These are phyloP conservation scores for Neofusicoccum umdonicola DNA, from an alignment of 2,329 filamentous ascomycete genomes.

Conservation along the genomic window DNA sequence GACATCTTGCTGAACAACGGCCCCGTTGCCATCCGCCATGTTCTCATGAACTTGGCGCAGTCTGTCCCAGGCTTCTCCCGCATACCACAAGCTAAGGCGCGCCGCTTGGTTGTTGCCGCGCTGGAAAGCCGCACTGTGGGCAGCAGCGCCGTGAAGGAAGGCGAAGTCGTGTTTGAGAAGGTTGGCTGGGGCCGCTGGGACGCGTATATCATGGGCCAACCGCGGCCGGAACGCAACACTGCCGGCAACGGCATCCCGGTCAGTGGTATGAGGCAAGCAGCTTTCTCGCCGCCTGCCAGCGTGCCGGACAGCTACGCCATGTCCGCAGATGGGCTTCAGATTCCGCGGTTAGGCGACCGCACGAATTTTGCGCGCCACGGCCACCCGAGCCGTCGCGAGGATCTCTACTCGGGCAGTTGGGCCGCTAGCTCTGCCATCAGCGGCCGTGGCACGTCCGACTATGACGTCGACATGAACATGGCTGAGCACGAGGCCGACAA, in stretches of 20 bases:
- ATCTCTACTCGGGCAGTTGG: slow-evolving; percentile 56
- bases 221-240: slow-evolving; percentile 40
- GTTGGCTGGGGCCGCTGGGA: slow-evolving; percentile 98
- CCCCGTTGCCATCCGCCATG: slow-evolving; percentile 87
- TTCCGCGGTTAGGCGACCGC: slow-evolving; percentile 37
- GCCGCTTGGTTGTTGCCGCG: slow-evolving; percentile 87
- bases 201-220: slow-evolving; percentile 70
- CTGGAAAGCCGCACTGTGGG: slow-evolving; percentile 66
- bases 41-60: slow-evolving; percentile 91
- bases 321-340: slow-evolving; percentile 45
- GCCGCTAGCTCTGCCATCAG: slow-evolving; percentile 71
- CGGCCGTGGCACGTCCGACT: slow-evolving; percentile 63
- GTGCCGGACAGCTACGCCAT: slow-evolving; percentile 45
- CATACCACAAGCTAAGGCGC: slow-evolving; percentile 84
- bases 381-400: slow-evolving; percentile 22
- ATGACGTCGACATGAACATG: slow-evolving; percentile 56
- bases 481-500: slow-evolving; percentile 86
- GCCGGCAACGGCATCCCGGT: slow-evolving; percentile 19
- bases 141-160: neutral
- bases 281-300: slow-evolving; percentile 52
- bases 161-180: slow-evolving; percentile 63
- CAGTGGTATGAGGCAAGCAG: slow-evolving; percentile 18
- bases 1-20: slow-evolving; percentile 87
- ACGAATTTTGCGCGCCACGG: neutral
- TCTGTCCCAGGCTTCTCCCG: slow-evolving; percentile 89